Conservation (phyloP, 2,329 filamentous ascomycete genomes). For the Neofusicoccum sp. region DNA sequence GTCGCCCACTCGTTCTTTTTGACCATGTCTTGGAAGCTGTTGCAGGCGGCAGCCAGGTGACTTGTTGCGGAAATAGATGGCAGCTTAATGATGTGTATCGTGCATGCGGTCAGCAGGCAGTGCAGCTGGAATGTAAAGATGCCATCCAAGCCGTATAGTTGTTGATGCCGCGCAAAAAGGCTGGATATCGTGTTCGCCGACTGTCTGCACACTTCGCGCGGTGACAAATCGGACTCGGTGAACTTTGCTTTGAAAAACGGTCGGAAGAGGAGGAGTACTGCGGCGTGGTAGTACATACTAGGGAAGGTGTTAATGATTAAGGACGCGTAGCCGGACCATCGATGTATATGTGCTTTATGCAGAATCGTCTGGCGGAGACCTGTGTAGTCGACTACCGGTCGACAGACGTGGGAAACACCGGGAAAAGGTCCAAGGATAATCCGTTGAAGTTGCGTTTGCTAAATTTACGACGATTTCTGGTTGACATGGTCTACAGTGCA, state of each 20-base stretch:
- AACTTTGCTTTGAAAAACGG: conserved; percentile 27
- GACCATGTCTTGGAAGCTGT: conserved; percentile 28
- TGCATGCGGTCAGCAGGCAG: conserved; percentile 27
- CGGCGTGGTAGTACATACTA: conserved; percentile 28
- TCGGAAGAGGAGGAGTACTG: conserved; percentile 27
- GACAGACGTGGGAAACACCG: no score
- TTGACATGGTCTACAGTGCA: no score
- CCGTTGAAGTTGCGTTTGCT: no score
- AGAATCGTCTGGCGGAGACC: no score
- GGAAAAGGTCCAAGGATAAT: no score
- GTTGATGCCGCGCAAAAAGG: conserved; percentile 25
- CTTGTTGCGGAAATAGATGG: conserved; percentile 43
- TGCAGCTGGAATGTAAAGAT: conserved; percentile 28
- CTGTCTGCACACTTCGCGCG: conserved; percentile 24
- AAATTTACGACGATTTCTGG: no score
- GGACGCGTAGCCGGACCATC: no score
- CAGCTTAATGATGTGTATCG: conserved; percentile 28
- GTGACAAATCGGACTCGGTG: conserved; percentile 24
- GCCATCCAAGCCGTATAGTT: conserved; percentile 24
- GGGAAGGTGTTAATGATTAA: neutral
- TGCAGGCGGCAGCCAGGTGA: conserved; percentile 41
- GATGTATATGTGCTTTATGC: no score
- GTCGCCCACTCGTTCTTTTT: conserved; percentile 26
- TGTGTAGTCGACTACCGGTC: no score
- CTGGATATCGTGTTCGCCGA: conserved; percentile 27